Base-by-base conservation (phyloP, 331 rosid genomes). In the Rhamnella rubrinervis region DNA sequence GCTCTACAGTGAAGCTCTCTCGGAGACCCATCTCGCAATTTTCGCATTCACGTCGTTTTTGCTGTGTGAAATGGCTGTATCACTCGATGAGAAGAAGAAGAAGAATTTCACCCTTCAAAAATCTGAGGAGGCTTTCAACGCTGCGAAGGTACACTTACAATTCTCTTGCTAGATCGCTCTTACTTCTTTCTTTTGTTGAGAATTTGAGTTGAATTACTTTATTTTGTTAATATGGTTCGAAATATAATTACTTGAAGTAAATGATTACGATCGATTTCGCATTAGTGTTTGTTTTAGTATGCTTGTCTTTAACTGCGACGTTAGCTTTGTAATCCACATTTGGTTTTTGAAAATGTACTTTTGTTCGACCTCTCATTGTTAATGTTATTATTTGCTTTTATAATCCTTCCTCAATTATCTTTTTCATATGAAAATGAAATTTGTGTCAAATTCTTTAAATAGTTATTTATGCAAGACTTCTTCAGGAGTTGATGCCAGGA, bases 401-500 rank as follows among this genome's bases (percentile, higher is more conserved):
- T 0, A 8, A 25, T 20, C 17, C 37, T 23, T 59, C 7, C 20
- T 1, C 35, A 37, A 7, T 67, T 59, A 10, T 39, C 19, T 19
- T 35, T 67, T 2, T 25, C n/a, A 50, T 62, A 55, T 49, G 49
- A 28, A 28, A 46, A 23, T 0, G 15, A 20, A 58, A 26, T 21
- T 40, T 67, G 65, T 63, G 51, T 23, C 31, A 44, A 61, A n/a
- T 12, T 13, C 38, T 60, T 64, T 58, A 46, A 28, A n/a, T 35
- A 41, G 14, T 61, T 13, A 60, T 61, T 52, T 37, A 60, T 46
- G 51, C 20, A 17, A 61, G 6, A 40, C 2, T 51, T 52, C n/a
- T 70, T 65, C 23, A 88, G 98, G 97, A 93, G 82, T 79, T 93
- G 86, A 81, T 93, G 97, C 98, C 98, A 18, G 98, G 98, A 75